Conservation (phyloP, 805 yeast genomes). For the Myxozyma mucilagina region DNA sequence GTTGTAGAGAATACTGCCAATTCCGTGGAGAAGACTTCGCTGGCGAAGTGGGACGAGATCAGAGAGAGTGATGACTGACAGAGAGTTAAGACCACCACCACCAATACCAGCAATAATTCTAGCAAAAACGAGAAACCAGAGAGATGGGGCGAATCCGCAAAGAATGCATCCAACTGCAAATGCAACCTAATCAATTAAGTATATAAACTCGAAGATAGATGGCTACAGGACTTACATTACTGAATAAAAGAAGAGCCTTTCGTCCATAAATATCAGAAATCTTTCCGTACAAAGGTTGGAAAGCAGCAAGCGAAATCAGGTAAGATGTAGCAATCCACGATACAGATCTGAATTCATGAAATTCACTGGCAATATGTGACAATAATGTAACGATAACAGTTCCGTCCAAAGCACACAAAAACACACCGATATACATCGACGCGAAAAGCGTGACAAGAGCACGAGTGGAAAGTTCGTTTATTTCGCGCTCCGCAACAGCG, state of each 20-base stretch:
- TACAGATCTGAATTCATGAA: conserved; percentile 53
- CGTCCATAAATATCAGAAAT: conserved; percentile 39
- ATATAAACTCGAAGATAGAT: conserved; percentile 55
- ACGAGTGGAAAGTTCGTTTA: conserved; percentile 25
- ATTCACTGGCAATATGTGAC: conserved; percentile 58
- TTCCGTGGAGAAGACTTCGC: conserved; percentile 81
- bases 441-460: conserved; percentile 28
- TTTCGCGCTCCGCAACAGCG: conserved; percentile 24
- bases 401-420: conserved; percentile 53
- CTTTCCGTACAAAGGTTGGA: conserved; percentile 76
- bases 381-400: conserved; percentile 55
- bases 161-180: conserved; percentile 49
- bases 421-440: conserved; percentile 45
- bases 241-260: conserved; percentile 23
- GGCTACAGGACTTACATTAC: conserved; percentile 13
- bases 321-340: conserved; percentile 78
- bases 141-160: conserved; percentile 47
- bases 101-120: conserved; percentile 84
- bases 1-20: conserved; percentile 74
- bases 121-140: conserved; percentile 40
- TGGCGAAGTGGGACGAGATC: conserved; percentile 74
- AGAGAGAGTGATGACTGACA: conserved; percentile 72
- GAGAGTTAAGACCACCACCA: conserved; percentile 82
- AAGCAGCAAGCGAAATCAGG: conserved; percentile 67
- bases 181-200: conserved; percentile 45